phyloP scores from a whole-genome alignment of 257 asterid genomes.

The Linaria vulgaris region DNA sequence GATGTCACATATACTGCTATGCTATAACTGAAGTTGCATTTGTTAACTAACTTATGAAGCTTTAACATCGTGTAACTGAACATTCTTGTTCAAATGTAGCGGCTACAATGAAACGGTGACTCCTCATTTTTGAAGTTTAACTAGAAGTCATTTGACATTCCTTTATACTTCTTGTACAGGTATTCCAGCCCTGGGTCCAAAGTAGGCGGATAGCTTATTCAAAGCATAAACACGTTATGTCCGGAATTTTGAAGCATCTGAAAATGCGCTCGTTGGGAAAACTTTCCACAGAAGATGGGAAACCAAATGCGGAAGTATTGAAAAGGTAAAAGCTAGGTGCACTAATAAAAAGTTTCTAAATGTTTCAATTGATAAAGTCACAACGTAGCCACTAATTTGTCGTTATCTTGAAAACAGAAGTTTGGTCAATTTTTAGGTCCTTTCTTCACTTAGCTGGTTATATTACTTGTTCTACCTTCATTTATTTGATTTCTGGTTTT shows the following conservation, averaged over 20 bases:
- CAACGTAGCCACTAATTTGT: too few relatives aligned
- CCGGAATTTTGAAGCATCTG: slow-evolving; percentile 71
- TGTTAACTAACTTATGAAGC: too few relatives aligned
- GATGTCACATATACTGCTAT: too few relatives aligned
- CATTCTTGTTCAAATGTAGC: too few relatives aligned
- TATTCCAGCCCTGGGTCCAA: slow-evolving; percentile 88
- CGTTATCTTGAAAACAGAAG: too few relatives aligned
- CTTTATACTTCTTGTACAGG: slow-evolving; percentile 40
- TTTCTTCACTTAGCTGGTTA: neutral
- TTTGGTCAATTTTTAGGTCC: too few relatives aligned
- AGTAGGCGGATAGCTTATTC: slow-evolving; percentile 63
- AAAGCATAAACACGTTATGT: slow-evolving; percentile 79
- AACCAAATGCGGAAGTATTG: slow-evolving; percentile 56
- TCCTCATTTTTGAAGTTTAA: neutral
- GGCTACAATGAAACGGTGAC: neutral
- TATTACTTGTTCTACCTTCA: neutral
- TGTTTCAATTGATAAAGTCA: too few relatives aligned
- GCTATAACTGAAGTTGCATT: too few relatives aligned
- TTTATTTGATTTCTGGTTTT: neutral
- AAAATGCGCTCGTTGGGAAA: slow-evolving; percentile 67
- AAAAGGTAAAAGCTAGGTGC: slow-evolving; percentile 40
- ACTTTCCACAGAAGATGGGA: slow-evolving; percentile 64
- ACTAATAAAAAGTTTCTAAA: too few relatives aligned
- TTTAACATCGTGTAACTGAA: too few relatives aligned
- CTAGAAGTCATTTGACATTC: neutral